Conservation (phyloP, 345 rosid species). For the Citrus unshiu region DNA sequence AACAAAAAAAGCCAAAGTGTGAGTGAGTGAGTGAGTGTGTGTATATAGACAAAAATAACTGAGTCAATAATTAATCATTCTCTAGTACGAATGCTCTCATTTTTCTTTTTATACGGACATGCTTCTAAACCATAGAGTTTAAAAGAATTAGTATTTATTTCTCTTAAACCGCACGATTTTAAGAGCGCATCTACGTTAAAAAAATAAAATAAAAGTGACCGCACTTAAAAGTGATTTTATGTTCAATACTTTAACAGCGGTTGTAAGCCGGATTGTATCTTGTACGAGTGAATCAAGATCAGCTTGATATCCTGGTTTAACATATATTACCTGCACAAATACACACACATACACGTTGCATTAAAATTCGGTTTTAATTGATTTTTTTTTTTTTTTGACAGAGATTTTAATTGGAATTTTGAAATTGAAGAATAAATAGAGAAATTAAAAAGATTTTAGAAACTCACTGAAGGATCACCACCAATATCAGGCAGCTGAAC, state of each 20-base stretch:
- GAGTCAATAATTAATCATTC: too few relatives aligned
- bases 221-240: too few relatives aligned
- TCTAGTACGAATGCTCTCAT: accelerated
- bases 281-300: conserved; percentile 70
- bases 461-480: conserved; percentile 75
- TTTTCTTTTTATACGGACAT: too few relatives aligned
- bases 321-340: conserved; percentile 68
- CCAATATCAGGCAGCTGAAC: conserved; percentile 57
- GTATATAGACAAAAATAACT: too few relatives aligned
- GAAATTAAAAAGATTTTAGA: neutral
- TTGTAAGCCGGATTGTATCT: conserved; percentile 65
- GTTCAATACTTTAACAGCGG: conserved; percentile 37
- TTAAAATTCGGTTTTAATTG: too few relatives aligned
- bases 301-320: conserved; percentile 76
- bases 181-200: accelerated
- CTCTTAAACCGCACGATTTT: too few relatives aligned
- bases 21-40: neutral
- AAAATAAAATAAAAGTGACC: accelerated
- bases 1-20: neutral
- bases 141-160: too few relatives aligned
- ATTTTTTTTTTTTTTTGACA: too few relatives aligned
- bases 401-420: neutral
- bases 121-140: accelerated
- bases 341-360: too few relatives aligned
- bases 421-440: neutral